These are phyloP conservation scores for Monosporascus sp. DNA, from an alignment of 2,329 filamentous ascomycete species.

Conservation along the genomic window DNA sequence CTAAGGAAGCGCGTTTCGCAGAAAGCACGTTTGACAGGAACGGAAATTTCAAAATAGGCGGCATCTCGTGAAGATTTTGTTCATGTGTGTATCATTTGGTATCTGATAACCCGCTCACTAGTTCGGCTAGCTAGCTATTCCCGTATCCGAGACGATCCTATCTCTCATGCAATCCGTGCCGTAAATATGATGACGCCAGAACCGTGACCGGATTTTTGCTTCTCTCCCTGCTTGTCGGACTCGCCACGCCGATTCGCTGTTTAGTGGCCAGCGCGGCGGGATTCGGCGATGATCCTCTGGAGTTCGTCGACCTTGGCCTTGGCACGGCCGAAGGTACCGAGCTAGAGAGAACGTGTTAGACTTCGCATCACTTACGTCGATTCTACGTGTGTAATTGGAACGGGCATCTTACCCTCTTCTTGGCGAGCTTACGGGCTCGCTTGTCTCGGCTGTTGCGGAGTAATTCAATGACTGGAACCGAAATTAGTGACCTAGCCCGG, in stretches of 20 bases:
- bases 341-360: slow-evolving; percentile 40
- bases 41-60: neutral
- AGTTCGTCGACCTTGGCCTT: slow-evolving; percentile 99
- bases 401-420: slow-evolving; percentile 75
- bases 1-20: neutral
- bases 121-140: slow-evolving; percentile 5
- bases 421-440: slow-evolving; percentile 96
- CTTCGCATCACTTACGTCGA: slow-evolving; percentile 17
- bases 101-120: slow-evolving; percentile 7
- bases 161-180: slow-evolving; percentile 13
- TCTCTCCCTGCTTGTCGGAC: slow-evolving; percentile 9
- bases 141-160: slow-evolving; percentile 8
- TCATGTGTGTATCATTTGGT: slow-evolving; percentile 17
- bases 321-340: slow-evolving; percentile 97
- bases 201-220: slow-evolving; percentile 14
- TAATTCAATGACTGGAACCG: slow-evolving; percentile 73
- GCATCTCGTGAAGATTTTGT: slow-evolving; percentile 3
- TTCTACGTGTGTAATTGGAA: slow-evolving; percentile 18
- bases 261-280: slow-evolving; percentile 65
- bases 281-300: slow-evolving; percentile 94
- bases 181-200: slow-evolving; percentile 21
- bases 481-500: neutral
- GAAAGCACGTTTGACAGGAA: too few species aligned
- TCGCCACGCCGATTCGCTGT: slow-evolving; percentile 7
- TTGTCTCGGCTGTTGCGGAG: slow-evolving; percentile 99